phyloP scores from a whole-genome alignment of 2,329 filamentous ascomycete genomes.

The Macrophomina phaseolina region DNA sequence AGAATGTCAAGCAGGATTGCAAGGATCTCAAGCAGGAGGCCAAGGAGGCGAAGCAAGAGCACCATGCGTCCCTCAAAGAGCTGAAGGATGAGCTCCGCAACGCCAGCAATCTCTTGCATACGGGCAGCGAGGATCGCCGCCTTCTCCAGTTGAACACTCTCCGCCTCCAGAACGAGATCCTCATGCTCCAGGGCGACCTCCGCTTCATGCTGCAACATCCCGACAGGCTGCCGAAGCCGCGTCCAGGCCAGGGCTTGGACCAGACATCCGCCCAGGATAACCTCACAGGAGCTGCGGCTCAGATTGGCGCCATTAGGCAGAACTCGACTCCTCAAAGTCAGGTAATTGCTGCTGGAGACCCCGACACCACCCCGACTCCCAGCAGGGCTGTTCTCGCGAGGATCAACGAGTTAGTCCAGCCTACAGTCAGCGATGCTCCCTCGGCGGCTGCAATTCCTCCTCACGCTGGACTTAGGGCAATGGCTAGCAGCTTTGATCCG shows the following conservation, averaged over 20 bases:
- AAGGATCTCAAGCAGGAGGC: background rate
- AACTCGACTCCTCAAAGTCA: constrained; percentile 1
- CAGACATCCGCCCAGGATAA: background rate
- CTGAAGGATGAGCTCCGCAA: background rate
- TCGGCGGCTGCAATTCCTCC: background rate
- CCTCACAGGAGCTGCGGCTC: background rate
- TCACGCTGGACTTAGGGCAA: no score
- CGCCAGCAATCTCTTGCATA: background rate
- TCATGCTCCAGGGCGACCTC: background rate
- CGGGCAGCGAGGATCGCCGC: background rate
- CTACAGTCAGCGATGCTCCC: background rate
- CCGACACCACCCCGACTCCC: constrained; percentile 1
- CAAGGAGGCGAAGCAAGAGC: background rate
- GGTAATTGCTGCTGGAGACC: background rate
- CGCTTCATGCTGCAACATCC: background rate
- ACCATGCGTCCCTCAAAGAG: background rate
- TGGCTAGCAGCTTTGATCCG: background rate
- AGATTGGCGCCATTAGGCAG: background rate
- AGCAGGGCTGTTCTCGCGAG: background rate
- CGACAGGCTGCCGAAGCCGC: background rate
- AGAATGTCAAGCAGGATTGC: background rate
- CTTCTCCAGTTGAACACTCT: background rate
- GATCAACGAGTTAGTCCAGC: background rate
- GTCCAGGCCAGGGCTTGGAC: background rate
- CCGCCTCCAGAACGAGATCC: constrained; percentile 1